A percentile compares a stretch with the other conserved stretches of the same genome.
These are phyloP conservation scores for Excoecaria agallocha DNA, from an alignment of 345 rosid species.

Conservation along the genomic window DNA sequence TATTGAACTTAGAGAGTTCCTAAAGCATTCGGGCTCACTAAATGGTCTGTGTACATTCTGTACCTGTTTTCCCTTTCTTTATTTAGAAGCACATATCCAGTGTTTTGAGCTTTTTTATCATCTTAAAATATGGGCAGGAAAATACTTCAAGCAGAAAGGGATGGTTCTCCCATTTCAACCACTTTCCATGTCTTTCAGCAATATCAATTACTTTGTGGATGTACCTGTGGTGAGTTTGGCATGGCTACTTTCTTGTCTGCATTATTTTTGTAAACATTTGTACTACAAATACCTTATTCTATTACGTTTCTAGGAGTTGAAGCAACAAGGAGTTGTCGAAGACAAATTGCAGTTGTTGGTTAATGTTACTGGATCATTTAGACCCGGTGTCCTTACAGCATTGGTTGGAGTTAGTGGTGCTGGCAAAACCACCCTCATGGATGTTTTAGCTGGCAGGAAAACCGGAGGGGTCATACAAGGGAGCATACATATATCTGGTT, in stretches of 20 bases:
- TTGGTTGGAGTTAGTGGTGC: conserved; percentile 98
- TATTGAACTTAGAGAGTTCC: conserved; percentile 76
- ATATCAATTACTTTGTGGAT: conserved; percentile 83
- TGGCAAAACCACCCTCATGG: conserved; percentile 99
- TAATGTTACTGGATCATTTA: conserved; percentile 91
- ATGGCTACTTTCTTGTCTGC: conserved; percentile 4
- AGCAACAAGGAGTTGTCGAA: conserved; percentile 82
- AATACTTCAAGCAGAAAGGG: conserved; percentile 83
- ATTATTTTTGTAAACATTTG: conserved; percentile 18
- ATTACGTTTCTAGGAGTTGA: conserved; percentile 59
- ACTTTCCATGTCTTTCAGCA: conserved; percentile 84
- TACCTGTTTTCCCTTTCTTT: conserved; percentile 13
- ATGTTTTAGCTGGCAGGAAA: conserved; percentile 96
- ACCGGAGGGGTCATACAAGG: conserved; percentile 94
- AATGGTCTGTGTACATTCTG: conserved; percentile 41
- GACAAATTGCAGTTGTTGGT: conserved; percentile 82
- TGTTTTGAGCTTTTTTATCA: conserved; percentile 11
- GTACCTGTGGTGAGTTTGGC: conserved; percentile 66
- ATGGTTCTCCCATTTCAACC: conserved; percentile 99
- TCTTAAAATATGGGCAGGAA: conserved; percentile 49
- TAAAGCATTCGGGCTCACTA: conserved; percentile 73
- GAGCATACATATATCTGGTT: conserved; percentile 74
- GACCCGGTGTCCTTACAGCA: conserved; percentile 92
- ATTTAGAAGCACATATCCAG: conserved; percentile 6
- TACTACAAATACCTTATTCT: conserved; percentile 17